A percentile compares a stretch with the other conserved stretches of the same genome.
phyloP scores from a whole-genome alignment of 306 rosid genomes.

The Potentilla sterilis region DNA sequence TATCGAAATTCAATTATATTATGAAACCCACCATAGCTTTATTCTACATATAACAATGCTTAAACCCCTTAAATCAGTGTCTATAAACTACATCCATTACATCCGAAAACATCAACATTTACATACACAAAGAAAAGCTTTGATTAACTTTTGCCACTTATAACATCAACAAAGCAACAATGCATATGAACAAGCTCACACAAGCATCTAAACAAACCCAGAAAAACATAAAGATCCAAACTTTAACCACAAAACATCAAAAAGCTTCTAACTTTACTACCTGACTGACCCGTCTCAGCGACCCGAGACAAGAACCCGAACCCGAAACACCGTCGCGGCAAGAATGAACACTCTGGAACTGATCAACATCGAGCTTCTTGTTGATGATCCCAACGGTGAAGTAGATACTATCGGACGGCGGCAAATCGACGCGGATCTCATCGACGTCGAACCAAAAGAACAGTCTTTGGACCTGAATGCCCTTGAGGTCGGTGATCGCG shows the following conservation, averaged over 20 bases:
- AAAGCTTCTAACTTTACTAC: constrained; percentile 22
- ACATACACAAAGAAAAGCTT: background rate
- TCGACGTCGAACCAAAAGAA: constrained; percentile 75
- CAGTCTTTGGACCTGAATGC: constrained; percentile 69
- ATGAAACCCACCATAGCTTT: background rate
- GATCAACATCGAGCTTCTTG: constrained; percentile 71
- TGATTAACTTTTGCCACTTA: background rate
- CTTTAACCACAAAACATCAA: background rate
- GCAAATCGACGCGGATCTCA: constrained; percentile 95
- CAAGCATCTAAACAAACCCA: too few relatives aligned
- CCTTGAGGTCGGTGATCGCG: constrained; percentile 64
- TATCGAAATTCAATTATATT: background rate
- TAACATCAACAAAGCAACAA: background rate
- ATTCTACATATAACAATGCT: background rate
- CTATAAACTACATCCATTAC: background rate
- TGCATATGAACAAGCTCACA: background rate
- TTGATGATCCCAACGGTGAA: constrained; percentile 81
- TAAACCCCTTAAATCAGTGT: background rate
- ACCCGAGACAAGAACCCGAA: constrained; percentile 31
- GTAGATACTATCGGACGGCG: constrained; percentile 71
- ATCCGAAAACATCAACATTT: background rate
- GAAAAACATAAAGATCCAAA: background rate
- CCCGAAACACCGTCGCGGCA: constrained; percentile 41
- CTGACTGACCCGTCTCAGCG: constrained; percentile 37
- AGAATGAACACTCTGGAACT: constrained; percentile 65